Evolutionary conservation across 257 asterid genomes (phyloP).

Genomic region (Fraxinus americana): DNA sequence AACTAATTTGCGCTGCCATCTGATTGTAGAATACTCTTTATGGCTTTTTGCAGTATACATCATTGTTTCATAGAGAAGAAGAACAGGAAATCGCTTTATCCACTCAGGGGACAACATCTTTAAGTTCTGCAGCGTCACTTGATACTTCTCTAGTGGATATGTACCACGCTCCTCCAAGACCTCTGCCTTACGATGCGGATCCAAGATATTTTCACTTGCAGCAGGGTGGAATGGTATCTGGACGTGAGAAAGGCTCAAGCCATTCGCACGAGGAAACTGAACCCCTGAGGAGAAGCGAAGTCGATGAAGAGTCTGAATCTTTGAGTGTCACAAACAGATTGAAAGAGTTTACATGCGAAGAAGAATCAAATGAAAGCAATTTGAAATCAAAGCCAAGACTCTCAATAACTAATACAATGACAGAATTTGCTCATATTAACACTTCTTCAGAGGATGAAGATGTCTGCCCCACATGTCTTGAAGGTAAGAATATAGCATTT

Average conservation of each 20-base stretch:
- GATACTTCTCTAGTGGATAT: conserved; percentile 79
- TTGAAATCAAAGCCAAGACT: conserved; percentile 53
- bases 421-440: conserved; percentile 69
- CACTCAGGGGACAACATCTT: conserved; percentile 56
- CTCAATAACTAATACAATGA: conserved; percentile 45
- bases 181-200: conserved; percentile 88
- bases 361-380: conserved; percentile 60
- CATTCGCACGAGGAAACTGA: conserved; percentile 75
- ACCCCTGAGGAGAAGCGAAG: conserved; percentile 69
- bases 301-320: conserved; percentile 61
- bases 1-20: neutral
- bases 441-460: conserved; percentile 84
- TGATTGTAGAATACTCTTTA: conserved; percentile 25
- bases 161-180: conserved; percentile 92
- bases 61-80: conserved; percentile 71
- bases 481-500: conserved; percentile 49
- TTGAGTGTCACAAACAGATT: conserved; percentile 57
- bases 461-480: conserved; percentile 97
- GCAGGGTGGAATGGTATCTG: conserved; percentile 68
- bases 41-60: conserved; percentile 60
- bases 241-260: conserved; percentile 86
- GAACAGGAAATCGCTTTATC: conserved; percentile 58
- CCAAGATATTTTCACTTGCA: conserved; percentile 69
- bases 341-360: conserved; percentile 54
- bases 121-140: conserved; percentile 54